Base-by-base conservation (phyloP, 2,329 filamentous ascomycete species). In the Macroventuria anomochaeta region DNA sequence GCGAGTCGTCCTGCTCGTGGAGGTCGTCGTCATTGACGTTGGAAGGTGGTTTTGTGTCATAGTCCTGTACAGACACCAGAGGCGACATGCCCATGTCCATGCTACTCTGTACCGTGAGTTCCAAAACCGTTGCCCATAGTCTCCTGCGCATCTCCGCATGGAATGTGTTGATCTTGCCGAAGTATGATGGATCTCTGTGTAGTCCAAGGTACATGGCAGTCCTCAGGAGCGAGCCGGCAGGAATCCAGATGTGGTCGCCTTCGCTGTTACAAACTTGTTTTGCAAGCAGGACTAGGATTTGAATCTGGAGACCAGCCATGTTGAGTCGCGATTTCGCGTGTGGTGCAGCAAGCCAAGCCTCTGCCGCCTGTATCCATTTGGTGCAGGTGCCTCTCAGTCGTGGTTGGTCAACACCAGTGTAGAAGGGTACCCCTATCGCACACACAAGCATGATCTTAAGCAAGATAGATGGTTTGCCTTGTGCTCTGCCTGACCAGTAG, bases 291-390 rank as follows among this genome's bases (percentile, higher is more conserved):
- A 75, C 61, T 0, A 79, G 55, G 5, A 75, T 70, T 5, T 70
- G 49, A 68, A 77, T 62, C 54, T 87, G 84, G 0, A 87, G 53
- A 4, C 74, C 76, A n/a, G 78, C 75, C 1, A 85, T 73, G 12
- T 75, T 79, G 0, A 86, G 71, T 1, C 77, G 72, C 0, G 77
- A 75, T 54, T 87, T 86, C 57, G 79, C 80, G 7, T 81, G 74
- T 0, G 84, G 84, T 3, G 77, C 77, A 0, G 78, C 78, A 0
- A 83, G 57, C 81, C 82, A 87, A 0, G 76, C 76, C 37, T 83
- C 79, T 0, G 81, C 83, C 48, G 85, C 82, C 51, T 84, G 81
- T 0, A 86, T 71, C 84, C 84, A 88, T 32, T 69, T 75, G 13
- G 79, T 66, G 1, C 0, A 76, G 20, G 52, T 34, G 3, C 37